These are phyloP conservation scores for Xylaria acuta DNA, from an alignment of 495 filamentous ascomycete species.

Conservation along the genomic window DNA sequence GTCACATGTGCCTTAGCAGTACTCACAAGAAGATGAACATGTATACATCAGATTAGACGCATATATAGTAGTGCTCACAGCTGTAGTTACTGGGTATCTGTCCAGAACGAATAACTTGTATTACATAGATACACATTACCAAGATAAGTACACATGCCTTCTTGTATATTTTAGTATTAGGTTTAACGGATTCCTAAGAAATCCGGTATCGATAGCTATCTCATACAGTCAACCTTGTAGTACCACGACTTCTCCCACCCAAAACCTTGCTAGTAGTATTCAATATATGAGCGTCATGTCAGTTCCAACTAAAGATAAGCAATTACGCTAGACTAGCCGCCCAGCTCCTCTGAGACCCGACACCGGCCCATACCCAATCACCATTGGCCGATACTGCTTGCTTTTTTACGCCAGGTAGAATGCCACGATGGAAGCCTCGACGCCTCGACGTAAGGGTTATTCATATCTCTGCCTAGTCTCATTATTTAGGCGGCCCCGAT, in stretches of 20 bases:
- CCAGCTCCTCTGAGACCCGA: background rate
- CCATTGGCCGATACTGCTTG: conserved; percentile 1
- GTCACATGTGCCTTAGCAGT: no score
- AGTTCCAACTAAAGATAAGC: background rate
- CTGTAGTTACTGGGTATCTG: background rate
- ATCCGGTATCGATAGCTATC: no score
- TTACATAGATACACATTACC: background rate
- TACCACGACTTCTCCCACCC: background rate
- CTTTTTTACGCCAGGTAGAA: conserved; percentile 5
- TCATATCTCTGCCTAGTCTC: background rate
- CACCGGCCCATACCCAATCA: background rate
- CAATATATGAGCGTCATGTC: background rate
- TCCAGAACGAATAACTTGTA: background rate
- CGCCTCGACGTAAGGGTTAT: background rate
- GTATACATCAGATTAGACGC: no score
- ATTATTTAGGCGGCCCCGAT: background rate
- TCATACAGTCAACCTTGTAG: background rate
- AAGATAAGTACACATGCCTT: background rate
- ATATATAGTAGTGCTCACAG: no score
- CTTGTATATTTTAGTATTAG: background rate
- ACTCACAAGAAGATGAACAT: no score
- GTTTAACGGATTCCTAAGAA: no score
- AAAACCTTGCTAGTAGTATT: no score
- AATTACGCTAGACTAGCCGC: background rate
- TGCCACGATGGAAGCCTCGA: background rate